Evolutionary conservation across 1,139 yeast species (phyloP).

Genomic region (Hemisphaericaspora xylanilytica): DNA sequence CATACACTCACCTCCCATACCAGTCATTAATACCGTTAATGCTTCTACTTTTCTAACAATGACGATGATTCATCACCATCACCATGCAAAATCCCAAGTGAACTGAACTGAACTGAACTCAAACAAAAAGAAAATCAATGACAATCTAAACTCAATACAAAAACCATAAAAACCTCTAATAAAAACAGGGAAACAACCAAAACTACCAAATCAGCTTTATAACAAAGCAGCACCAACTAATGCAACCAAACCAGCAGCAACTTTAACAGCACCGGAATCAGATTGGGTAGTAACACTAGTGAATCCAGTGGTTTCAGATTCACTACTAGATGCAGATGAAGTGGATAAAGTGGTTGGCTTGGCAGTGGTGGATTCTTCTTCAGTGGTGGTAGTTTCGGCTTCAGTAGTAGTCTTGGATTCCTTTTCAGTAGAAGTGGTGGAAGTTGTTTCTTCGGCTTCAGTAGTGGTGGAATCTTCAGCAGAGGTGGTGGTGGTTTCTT

Average conservation of each 20-base stretch:
- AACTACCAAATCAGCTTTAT: too few species aligned
- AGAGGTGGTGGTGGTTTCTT: slow-evolving; percentile 15
- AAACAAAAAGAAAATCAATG: neutral
- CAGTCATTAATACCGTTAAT: too few species aligned
- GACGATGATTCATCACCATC: too few species aligned
- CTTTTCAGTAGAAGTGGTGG: slow-evolving; percentile 16
- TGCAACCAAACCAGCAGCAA: slow-evolving; percentile 49
- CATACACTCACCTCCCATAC: too few species aligned
- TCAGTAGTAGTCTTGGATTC: slow-evolving; percentile 7
- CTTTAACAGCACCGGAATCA: slow-evolving; percentile 31
- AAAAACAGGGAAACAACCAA: neutral
- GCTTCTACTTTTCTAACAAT: too few species aligned
- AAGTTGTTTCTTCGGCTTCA: too few species aligned
- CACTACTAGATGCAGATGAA: slow-evolving; percentile 9
- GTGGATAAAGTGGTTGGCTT: slow-evolving; percentile 7
- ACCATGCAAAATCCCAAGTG: too few species aligned
- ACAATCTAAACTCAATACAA: neutral
- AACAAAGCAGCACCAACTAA: slow-evolving; percentile 50
- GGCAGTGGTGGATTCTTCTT: slow-evolving; percentile 9
- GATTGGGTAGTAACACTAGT: slow-evolving; percentile 9
- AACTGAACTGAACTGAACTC: too few species aligned
- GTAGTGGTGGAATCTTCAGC: slow-evolving; percentile 3
- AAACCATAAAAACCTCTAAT: neutral
- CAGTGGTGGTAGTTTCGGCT: slow-evolving; percentile 7
- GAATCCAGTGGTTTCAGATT: slow-evolving; percentile 5